Evolutionary conservation across 176 grass and related monocot genomes (phyloP), one percentile per base, ranked within the genome.

Genomic region (Lolium rigidum): DNA sequence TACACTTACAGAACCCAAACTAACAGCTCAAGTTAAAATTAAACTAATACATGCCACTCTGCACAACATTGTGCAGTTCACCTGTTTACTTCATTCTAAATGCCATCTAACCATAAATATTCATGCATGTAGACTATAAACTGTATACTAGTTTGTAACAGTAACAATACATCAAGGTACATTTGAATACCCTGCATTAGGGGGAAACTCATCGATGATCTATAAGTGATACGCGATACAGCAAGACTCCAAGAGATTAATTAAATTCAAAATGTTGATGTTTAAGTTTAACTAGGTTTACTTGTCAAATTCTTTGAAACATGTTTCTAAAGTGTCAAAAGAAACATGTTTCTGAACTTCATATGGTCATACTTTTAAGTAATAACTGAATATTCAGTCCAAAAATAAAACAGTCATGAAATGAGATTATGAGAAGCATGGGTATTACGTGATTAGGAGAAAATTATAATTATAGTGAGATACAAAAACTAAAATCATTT

Each of bases 31-130:
- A 86, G 18, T 80, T 39, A 7, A 70, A 82, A 86, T 61, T 13
- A 86, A 76, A 39, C 15, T 51, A 90, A 60, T 10, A 89, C 31
- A 68, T 44, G 48, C 18, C 56, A 14, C 66, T 85, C 38, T 80
- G 17, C 20, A 39, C 16, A 89, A 67, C 24, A 89, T 22, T 38
- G 46, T 86, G 21, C 47, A 83, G 21, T 49, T 84, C 38, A 50
- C 55, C 50, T 74, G 76, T 46, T 59, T 76, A 6, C 17, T 89
- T 73, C 38, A 38, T 38, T 31, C 13, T 77, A 74, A 84, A 79
- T 50, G 44, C 17, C 76, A 59, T 74, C 7, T 17, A 75, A 50
- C 1, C 17, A 49, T 35, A 59, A 89, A 28, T 68, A 75, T 74
- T 66, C 28, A 74, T 44, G 63, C 46, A 72, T 52, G 21, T 83